phyloP scores from a whole-genome alignment of 306 rosid species.

The Malus orientalis region DNA sequence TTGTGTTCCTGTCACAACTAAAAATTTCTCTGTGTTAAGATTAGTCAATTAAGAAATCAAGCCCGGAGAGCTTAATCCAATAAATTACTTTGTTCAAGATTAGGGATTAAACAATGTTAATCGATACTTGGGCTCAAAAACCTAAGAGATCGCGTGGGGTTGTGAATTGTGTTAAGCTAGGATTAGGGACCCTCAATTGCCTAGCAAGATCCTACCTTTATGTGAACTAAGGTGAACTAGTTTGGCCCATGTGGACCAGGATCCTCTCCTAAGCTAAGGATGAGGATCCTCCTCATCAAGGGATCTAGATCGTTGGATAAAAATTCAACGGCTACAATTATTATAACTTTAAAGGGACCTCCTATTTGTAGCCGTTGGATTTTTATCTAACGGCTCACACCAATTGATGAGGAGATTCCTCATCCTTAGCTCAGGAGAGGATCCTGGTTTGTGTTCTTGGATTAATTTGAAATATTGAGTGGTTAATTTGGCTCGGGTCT shows the following conservation, averaged over 20 bases:
- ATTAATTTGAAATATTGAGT: not conserved
- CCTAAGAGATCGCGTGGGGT: constrained; percentile 24
- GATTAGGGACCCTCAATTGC: constrained; percentile 28
- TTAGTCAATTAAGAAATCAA: constrained; percentile 31
- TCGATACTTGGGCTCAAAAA: not conserved
- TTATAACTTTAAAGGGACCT: too few species aligned
- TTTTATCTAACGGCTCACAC: too few species aligned
- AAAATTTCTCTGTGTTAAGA: not conserved
- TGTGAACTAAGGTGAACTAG: constrained; percentile 2
- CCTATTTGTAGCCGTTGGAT: too few species aligned
- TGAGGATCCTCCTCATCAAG: too few species aligned
- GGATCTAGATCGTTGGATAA: too few species aligned
- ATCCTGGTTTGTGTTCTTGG: not conserved
- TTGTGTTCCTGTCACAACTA: too few species aligned
- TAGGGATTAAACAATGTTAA: constrained; percentile 2
- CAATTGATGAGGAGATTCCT: too few species aligned
- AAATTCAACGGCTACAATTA: too few species aligned
- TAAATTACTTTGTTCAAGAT: constrained; percentile 24
- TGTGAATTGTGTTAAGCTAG: constrained; percentile 12
- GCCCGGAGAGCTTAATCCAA: constrained; percentile 24
- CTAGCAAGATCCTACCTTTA: constrained; percentile 44
- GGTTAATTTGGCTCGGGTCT: not conserved
- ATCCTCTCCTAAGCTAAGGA: too few species aligned
- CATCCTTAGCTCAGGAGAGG: too few species aligned
- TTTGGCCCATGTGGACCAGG: not conserved